Base-by-base conservation (phyloP, 169 alveolate genomes). In the Cardiosporidium cionae region DNA sequence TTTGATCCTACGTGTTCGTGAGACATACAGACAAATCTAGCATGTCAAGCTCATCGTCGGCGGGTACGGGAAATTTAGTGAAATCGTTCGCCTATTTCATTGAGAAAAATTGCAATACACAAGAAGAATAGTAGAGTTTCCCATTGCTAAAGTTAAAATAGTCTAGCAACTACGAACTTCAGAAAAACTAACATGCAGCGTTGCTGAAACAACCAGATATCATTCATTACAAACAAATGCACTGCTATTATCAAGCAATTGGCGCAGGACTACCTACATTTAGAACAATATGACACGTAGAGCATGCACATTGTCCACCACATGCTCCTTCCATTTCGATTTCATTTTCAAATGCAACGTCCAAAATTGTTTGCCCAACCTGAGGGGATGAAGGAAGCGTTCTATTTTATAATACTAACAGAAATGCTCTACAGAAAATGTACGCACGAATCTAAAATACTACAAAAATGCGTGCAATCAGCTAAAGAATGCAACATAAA, bases 281-380 rank as follows among this genome's bases (percentile, higher is more conserved):
- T 65, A 96, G 76, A 33, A 95, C 92, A 0, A 96, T 97, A 82
- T 96, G 98, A 80, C 99, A 96, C 0, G 99, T 96, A 28, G 98
- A 92, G 75, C 99, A 96, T 1, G 98, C 99, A 44, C 90, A 84
- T 52, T 92, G 86, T 33, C 95, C 96, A 68, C 94, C 98, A 77
- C 99, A 96, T 32, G 98, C 98, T 78, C 94, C 94, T 65, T 89
- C 94, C 22, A 89, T 80, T 52, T 83, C 89, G 23, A 89, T 80
- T 54, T 81, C 79, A 65, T 85, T 84, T 62, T 87, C 76, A 35
- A 86, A 90, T 34, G 94, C 94, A 4, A 89, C 94, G 70, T 84
- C 86, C 37, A 89, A 82, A 31, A 89, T 70, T 16, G 87, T 88
- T 32, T 52, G 68, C 23, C 78, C 78, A n/a, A 70, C 52, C 78